Conservation (phyloP, 2,329 filamentous ascomycete genomes). For the Exophiala aquamarina region DNA sequence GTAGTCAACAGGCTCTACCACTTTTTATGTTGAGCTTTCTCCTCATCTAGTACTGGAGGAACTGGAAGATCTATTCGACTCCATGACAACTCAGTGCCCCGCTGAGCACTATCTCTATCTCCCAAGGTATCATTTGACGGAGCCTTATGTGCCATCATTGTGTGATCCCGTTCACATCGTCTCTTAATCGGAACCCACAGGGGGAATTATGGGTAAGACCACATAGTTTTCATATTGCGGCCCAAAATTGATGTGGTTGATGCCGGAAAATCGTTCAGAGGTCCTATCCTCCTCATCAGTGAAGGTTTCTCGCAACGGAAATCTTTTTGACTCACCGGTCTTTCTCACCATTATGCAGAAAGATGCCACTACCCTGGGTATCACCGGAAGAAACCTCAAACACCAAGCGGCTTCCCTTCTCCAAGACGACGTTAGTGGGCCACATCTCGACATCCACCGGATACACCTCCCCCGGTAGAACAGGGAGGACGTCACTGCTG, state of each 20-base stretch:
- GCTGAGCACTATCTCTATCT: too few species aligned
- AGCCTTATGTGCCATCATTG: too few species aligned
- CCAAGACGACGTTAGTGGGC: slow-evolving; percentile 39
- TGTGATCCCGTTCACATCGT: slow-evolving; percentile 1
- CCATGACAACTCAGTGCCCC: too few species aligned
- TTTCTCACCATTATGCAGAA: slow-evolving; percentile 46
- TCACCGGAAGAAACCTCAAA: slow-evolving; percentile 42
- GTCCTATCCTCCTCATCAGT: slow-evolving; percentile 31
- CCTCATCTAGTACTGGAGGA: too few species aligned
- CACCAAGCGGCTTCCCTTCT: slow-evolving; percentile 33
- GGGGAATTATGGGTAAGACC: slow-evolving; percentile 49
- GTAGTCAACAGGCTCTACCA: too few species aligned
- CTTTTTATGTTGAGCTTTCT: too few species aligned
- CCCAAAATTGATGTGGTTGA: slow-evolving; percentile 52
- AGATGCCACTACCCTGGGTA: slow-evolving; percentile 53
- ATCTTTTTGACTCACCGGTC: slow-evolving; percentile 19
- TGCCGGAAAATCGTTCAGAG: slow-evolving; percentile 38
- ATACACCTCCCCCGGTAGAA: slow-evolving; percentile 52
- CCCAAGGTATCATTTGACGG: too few species aligned
- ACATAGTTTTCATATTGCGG: slow-evolving; percentile 48
- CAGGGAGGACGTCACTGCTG: slow-evolving; percentile 47
- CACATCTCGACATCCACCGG: slow-evolving; percentile 48
- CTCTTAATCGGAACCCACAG: slow-evolving; percentile 16
- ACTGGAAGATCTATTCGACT: too few species aligned
- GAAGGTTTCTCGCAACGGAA: not conserved